Evolutionary conservation across 768 basidiomycete species (phyloP).

Genomic region (Leccinellum luteum): DNA sequence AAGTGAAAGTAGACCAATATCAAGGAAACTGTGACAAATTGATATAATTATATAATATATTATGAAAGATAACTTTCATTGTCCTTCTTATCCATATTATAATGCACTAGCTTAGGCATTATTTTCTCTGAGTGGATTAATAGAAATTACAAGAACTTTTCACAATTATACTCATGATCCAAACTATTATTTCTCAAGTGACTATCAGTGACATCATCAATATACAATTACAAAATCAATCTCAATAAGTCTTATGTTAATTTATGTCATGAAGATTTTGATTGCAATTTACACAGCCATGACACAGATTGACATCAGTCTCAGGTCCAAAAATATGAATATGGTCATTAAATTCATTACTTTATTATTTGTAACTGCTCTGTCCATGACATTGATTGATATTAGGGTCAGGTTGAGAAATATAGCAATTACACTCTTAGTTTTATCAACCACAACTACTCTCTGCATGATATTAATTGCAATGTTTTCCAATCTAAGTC

Average conservation of each 20-base stretch:
- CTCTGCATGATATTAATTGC: no score
- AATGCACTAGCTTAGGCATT: neutral
- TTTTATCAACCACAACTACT: no score
- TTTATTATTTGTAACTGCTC: no score
- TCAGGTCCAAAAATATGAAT: no score
- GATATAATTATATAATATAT: neutral
- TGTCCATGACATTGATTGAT: no score
- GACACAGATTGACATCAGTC: no score
- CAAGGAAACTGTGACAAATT: neutral
- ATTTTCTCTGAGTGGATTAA: neutral
- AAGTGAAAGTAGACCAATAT: no score
- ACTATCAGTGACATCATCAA: neutral
- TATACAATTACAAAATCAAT: neutral
- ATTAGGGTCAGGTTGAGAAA: no score
- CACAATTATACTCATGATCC: neutral
- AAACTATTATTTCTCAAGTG: neutral
- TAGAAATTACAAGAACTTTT: neutral
- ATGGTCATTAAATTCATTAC: no score
- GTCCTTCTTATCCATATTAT: neutral
- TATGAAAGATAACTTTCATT: neutral
- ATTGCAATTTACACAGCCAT: neutral
- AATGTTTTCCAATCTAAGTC: no score
- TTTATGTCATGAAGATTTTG: neutral
- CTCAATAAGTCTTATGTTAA: neutral
- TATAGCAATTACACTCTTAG: no score